phyloP scores from a whole-genome alignment of 179 eudicot species.

The Drosera spatulata region DNA sequence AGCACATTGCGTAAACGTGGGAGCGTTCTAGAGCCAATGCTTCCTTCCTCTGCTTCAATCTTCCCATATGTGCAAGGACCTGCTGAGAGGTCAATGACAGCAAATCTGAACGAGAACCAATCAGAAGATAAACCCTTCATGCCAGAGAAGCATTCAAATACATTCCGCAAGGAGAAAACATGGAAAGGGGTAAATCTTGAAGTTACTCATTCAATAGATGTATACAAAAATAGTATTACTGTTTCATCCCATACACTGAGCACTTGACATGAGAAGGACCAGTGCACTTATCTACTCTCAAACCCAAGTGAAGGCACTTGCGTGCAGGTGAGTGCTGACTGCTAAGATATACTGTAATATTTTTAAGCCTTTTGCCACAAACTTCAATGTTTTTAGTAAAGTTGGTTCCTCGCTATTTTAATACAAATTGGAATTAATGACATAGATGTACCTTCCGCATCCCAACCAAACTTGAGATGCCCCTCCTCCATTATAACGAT shows the following conservation, averaged over 20 bases:
- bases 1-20: conserved; percentile 83
- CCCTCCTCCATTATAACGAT: conserved; percentile 96
- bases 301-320: too few species aligned
- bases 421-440: too few species aligned
- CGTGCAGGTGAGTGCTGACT: too few species aligned
- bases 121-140: background rate
- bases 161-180: background rate
- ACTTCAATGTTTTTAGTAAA: too few species aligned
- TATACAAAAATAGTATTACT: too few species aligned
- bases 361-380: too few species aligned
- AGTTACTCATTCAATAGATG: background rate
- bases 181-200: background rate
- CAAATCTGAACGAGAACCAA: conserved; percentile 52
- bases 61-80: conserved; percentile 98
- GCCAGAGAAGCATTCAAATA: background rate
- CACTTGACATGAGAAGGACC: background rate
- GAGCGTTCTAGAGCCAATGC: conserved; percentile 74
- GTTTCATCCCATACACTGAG: too few species aligned
- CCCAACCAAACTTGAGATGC: conserved; percentile 99
- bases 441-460: conserved; percentile 63
- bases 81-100: conserved; percentile 91
- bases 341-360: too few species aligned
- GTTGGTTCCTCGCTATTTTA: too few species aligned
- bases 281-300: conserved; percentile 7
- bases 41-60: conserved; percentile 99